Evolutionary conservation across 2,329 filamentous ascomycete species (phyloP), one percentile per base, ranked within the genome.

Genomic region (Allantophomopsis lycopodina): DNA sequence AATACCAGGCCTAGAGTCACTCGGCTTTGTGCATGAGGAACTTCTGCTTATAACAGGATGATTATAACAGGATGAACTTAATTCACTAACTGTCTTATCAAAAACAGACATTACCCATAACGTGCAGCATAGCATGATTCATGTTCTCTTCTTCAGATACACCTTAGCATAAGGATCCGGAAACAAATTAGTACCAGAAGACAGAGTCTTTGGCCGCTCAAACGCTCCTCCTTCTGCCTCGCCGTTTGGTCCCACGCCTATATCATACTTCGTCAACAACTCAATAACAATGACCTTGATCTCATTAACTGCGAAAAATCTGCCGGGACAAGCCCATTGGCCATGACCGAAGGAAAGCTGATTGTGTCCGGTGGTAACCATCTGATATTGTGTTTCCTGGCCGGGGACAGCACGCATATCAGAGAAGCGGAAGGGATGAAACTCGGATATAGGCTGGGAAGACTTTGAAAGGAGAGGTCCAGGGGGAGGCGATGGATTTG

Each of bases 301-400:
- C 40, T 48, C 47, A 14, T 48, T 46, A 6, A 43, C 43, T 1
- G 47, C 50, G 32, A 53, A 51, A 40, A 53, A 52, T 7, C 48
- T 36, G 8, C 49, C 48, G 0, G 49, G 50, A 13, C 49, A 52
- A 11, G 43, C 43, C 16, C 43, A 30, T 28, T 18, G 32, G 6
- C 44, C 44, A 18, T 34, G 23, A 11, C 44, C 42, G 32, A 45
- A 45, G 7, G 17, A 30, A 30, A 44, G 38, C 39, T 35, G 38
- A 14, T 42, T 37, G 13, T 37, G 39, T 4, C 33, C 40, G 8
- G 36, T 32, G 11, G 32, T 36, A 6, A 44, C 44, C 17, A 44
- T 42, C 28, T 42, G 46, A 21, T 40, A 38, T 30, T 40, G 37
- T 17, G 41, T 39, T n/a, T 39, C 40, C 21, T 21, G 35, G 7